A percentile compares a stretch with the other conserved stretches of the same genome.
Evolutionary conservation across 2,329 filamentous ascomycete species (phyloP).

Genomic region (Monilinia vaccinii-corymbosi): DNA sequence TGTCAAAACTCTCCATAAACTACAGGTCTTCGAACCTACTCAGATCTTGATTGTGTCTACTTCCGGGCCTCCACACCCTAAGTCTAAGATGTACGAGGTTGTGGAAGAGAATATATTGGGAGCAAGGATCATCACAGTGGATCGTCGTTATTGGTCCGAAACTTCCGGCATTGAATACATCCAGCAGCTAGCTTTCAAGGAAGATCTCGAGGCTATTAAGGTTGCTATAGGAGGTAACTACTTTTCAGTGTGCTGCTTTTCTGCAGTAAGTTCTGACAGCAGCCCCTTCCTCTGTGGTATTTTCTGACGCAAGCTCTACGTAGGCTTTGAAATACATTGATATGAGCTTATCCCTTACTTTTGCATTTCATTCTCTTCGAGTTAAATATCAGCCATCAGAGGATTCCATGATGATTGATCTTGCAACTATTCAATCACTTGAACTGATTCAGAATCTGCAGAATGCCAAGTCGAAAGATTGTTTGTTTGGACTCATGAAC

Average conservation of each 20-base stretch:
- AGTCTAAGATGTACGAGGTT: constrained; percentile 65
- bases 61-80: constrained; percentile 52
- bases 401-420: constrained; percentile 91
- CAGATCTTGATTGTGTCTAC: constrained; percentile 71
- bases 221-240: constrained; percentile 74
- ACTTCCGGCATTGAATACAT: constrained; percentile 68
- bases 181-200: constrained; percentile 65
- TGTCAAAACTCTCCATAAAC: constrained; percentile 77
- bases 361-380: constrained; percentile 70
- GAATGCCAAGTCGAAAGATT: constrained; percentile 68
- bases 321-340: constrained; percentile 79
- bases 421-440: constrained; percentile 75
- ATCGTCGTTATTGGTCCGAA: constrained; percentile 80
- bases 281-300: neutral
- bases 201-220: constrained; percentile 74
- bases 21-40: constrained; percentile 70
- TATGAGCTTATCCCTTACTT: constrained; percentile 55
- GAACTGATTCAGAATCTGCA: constrained; percentile 86
- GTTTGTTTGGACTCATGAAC: constrained; percentile 77
- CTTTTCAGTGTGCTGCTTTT: constrained; percentile 76
- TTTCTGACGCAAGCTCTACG: constrained; percentile 6
- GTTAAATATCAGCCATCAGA: constrained; percentile 83
- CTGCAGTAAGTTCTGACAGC: constrained; percentile 53
- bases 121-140: constrained; percentile 52
- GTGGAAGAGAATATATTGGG: constrained; percentile 63